These are phyloP conservation scores for Aspergillus sp. DNA, from an alignment of 2,329 filamentous ascomycete genomes.

Conservation along the genomic window DNA sequence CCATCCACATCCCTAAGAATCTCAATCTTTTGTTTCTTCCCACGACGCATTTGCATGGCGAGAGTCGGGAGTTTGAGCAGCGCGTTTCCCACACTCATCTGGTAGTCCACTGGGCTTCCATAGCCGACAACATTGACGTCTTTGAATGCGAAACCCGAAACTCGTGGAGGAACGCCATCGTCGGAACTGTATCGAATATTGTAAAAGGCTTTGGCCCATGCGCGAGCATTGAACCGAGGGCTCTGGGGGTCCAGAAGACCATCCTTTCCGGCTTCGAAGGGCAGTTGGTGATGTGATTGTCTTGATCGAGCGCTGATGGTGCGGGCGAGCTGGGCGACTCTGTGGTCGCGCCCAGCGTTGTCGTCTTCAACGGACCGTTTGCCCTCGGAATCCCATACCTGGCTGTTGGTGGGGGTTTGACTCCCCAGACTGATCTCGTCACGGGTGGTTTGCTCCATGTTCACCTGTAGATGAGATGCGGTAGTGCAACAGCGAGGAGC, in stretches of 20 bases:
- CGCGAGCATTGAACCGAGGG: slow-evolving; percentile 15
- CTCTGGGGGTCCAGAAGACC: slow-evolving; percentile 14
- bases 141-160: slow-evolving; percentile 19
- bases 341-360: neutral
- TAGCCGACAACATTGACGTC: slow-evolving; percentile 4
- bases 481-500: neutral
- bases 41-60: slow-evolving; percentile 1
- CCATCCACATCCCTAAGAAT: slow-evolving; percentile 5
- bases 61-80: slow-evolving; percentile 8
- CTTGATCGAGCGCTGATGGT: slow-evolving; percentile 8
- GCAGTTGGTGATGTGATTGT: slow-evolving; percentile 3
- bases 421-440: neutral
- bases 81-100: slow-evolving; percentile 13
- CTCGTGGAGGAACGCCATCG: slow-evolving; percentile 3
- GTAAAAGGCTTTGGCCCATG: slow-evolving; percentile 22
- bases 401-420: slow-evolving; percentile 5
- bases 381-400: neutral
- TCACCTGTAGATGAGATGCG: neutral
- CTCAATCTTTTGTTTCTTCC: slow-evolving; percentile 7
- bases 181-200: slow-evolving; percentile 15
- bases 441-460: neutral
- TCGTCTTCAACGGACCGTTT: neutral
- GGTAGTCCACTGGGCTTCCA: slow-evolving; percentile 10
- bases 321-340: slow-evolving; percentile 15
- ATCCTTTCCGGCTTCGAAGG: slow-evolving; percentile 7